Evolutionary conservation across 2,329 filamentous ascomycete species (phyloP), one percentile per base, ranked within the genome.

Genomic region (Microcyclosporella mali): DNA sequence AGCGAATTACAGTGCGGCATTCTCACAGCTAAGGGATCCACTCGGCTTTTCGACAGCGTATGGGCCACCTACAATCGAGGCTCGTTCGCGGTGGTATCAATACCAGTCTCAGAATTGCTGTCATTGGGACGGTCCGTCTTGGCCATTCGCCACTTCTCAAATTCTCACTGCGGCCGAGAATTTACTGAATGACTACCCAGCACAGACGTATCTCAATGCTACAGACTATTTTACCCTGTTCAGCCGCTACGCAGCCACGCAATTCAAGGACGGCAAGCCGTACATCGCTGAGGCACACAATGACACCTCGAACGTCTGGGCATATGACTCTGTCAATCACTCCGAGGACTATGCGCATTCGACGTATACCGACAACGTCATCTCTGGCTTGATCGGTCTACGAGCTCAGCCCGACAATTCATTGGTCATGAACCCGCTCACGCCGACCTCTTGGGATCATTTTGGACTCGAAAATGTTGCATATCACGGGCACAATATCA

Each of bases 271-370:
- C 40, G 65, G 66, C 4, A 56, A 58, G n/a, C 69, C 69, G 1
- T 70, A 69, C 29, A 65, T 69, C 1, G 69, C 69, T 6, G 69
- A 71, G 43, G 67, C 65, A 2, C 69, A 72, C 46, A 64, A 67
- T 43, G 67, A 67, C 2, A 61, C 62, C 14, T 43, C 59, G 1
- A 55, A 68, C 37, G 38, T 46, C 11, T 70, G 68, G 63, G 62
- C 52, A 41, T 58, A 59, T 12, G 64, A 69, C 44, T 46, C 52
- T 9, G 49, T 47, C n/a, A 67, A 69, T 40, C 66, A 69, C 39
- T 63, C 58, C 1, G 67, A 70, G 50, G 60, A 71, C 50, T 71
- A 71, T 49, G 60, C 66, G 41, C 69, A 71, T 49, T 71, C 68
- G 0, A 70, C 67, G 1, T 67, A 69, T 46, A 61, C 69, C 17